Percentiles rank a stretch among this genome's conserved stretches.
Conservation (phyloP, 202 grass and related monocot genomes). For the Carex sylvatica region DNA sequence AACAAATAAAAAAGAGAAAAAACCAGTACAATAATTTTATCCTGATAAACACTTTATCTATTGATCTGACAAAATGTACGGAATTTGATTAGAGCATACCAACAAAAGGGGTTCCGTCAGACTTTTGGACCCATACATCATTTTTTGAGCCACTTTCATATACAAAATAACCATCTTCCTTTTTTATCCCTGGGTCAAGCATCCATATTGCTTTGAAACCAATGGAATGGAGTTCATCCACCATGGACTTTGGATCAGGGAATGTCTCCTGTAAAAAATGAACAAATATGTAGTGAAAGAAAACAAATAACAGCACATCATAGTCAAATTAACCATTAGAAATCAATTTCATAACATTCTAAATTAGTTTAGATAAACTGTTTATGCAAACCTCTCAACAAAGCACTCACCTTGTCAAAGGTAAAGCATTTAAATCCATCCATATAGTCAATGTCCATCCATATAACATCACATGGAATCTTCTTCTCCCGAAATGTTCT, state of each 20-base stretch:
- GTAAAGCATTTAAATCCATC: conserved; percentile 94
- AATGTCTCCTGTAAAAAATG: conserved; percentile 52
- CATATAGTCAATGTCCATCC: conserved; percentile 99
- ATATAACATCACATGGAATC: conserved; percentile 97
- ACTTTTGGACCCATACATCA: conserved; percentile 77
- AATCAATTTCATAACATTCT: conserved; percentile 5
- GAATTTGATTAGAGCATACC: conserved; percentile 44
- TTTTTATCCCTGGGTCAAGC: conserved; percentile 97
- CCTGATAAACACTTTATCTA: neutral
- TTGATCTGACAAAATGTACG: neutral
- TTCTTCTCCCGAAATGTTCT: conserved; percentile 85
- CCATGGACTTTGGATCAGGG: conserved; percentile 82
- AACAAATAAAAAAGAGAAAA: neutral
- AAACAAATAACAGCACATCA: neutral
- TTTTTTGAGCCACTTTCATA: conserved; percentile 75
- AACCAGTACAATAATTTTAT: neutral
- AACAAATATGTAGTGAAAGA: conserved; percentile 17
- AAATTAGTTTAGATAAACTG: neutral
- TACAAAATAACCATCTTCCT: conserved; percentile 69
- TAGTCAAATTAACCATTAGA: neutral
- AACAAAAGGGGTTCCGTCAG: conserved; percentile 55
- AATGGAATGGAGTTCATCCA: conserved; percentile 54
- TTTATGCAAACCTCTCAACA: neutral
- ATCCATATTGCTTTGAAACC: conserved; percentile 97
- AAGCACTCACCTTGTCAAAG: conserved; percentile 68